Conservation (phyloP, 2,329 filamentous ascomycete species). For the Colletotrichum euphorbiae region DNA sequence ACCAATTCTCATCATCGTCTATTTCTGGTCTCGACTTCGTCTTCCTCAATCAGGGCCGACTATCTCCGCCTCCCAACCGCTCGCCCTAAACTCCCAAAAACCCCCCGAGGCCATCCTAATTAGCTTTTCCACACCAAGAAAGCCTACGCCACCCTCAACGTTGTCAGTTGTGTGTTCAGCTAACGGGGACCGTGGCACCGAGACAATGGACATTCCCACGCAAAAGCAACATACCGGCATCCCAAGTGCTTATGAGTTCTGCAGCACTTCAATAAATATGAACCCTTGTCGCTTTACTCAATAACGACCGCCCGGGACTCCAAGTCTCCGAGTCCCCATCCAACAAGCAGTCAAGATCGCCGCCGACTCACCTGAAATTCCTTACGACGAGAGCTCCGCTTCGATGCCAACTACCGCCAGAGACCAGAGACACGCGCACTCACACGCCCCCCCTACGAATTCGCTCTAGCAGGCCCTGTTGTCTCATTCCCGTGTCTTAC, state of each 20-base stretch:
- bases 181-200: not conserved
- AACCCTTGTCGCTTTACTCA: slow-evolving; percentile 25
- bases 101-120: no score
- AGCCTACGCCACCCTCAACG: slow-evolving; percentile 4
- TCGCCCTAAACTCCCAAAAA: no score
- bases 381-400: not conserved
- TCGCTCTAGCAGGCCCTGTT: slow-evolving; percentile 5
- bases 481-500: slow-evolving; percentile 29
- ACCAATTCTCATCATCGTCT: not conserved
- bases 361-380: slow-evolving; percentile 17
- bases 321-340: not conserved
- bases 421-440: not conserved
- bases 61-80: no score
- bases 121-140: not conserved
- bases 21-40: not conserved
- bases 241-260: not conserved
- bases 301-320: slow-evolving; percentile 1
- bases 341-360: slow-evolving; percentile 11
- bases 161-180: slow-evolving; percentile 23
- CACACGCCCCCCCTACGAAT: not conserved
- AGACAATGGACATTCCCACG: slow-evolving; percentile 19
- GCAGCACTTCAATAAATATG: slow-evolving; percentile 31
- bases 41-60: not conserved
- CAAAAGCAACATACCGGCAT: slow-evolving; percentile 4
- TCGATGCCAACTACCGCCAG: slow-evolving; percentile 20